phyloP scores from a whole-genome alignment of 352 stramenopile species.

The Phytophthora meadii region DNA sequence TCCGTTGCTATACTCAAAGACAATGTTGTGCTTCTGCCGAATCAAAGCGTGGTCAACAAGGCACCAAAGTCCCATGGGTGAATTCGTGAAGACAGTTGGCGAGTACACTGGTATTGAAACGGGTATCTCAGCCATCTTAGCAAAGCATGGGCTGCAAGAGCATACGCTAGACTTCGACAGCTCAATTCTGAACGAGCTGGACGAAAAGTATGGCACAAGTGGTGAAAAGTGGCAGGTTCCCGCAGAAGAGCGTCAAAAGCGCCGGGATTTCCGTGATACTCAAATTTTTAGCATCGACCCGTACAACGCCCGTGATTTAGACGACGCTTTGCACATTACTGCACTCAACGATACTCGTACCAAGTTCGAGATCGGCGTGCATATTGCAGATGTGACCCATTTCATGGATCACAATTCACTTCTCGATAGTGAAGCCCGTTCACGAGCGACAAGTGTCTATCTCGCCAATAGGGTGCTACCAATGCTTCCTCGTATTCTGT shows the following conservation, averaged over 20 bases:
- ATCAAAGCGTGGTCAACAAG: constrained; percentile 73
- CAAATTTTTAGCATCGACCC: constrained; percentile 99
- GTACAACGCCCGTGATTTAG: constrained; percentile 95
- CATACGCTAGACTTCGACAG: constrained; percentile 73
- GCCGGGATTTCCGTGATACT: constrained; percentile 90
- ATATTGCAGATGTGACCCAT: constrained; percentile 99
- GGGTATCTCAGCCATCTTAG: constrained; percentile 92
- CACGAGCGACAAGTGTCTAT: constrained; percentile 96
- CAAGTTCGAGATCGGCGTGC: constrained; percentile 93
- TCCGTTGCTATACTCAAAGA: constrained; percentile 64
- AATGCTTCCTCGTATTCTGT: constrained; percentile 97
- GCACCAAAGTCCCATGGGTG: constrained; percentile 68
- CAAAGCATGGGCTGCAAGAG: constrained; percentile 89
- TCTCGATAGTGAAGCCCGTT: constrained; percentile 95
- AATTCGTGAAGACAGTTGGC: constrained; percentile 80
- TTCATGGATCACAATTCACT: constrained; percentile 92
- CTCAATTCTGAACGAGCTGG: constrained; percentile 68
- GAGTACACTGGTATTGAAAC: constrained; percentile 87
- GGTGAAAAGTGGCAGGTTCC: constrained; percentile 85
- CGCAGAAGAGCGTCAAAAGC: constrained; percentile 75
- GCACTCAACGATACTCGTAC: constrained; percentile 61
- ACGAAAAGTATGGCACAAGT: constrained; percentile 79
- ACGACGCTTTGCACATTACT: constrained; percentile 96
- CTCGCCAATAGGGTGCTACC: constrained; percentile 95
- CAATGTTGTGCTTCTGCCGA: constrained; percentile 79